Conservation (phyloP, 768 basidiomycete species). For the Kwoniella mangroviensis region DNA sequence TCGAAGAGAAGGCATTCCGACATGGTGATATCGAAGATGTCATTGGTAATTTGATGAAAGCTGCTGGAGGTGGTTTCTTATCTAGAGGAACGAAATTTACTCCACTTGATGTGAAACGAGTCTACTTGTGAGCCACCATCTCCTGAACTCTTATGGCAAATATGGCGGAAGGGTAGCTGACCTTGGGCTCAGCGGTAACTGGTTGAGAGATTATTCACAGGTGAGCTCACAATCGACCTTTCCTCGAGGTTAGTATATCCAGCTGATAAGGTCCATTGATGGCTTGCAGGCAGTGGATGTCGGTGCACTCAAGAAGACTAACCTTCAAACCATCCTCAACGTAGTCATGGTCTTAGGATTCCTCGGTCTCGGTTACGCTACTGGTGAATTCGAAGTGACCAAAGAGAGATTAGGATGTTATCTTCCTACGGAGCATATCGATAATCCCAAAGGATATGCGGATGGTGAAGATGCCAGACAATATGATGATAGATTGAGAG, state of each 20-base stretch:
- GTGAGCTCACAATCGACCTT: slow-evolving; percentile 3
- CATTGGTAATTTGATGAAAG: slow-evolving; percentile 65
- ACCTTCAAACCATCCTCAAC: slow-evolving; percentile 79
- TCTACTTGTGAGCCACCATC: slow-evolving; percentile 60
- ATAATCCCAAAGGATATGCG: slow-evolving; percentile 88
- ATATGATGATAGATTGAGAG: slow-evolving; percentile 76
- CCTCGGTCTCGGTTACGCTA: slow-evolving; percentile 64
- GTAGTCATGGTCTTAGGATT: slow-evolving; percentile 90
- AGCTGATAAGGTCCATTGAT: slow-evolving; percentile 11
- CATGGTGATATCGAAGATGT: slow-evolving; percentile 84
- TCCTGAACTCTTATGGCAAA: no score
- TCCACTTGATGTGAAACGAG: slow-evolving; percentile 80
- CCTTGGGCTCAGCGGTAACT: slow-evolving; percentile 65
- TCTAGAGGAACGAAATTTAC: slow-evolving; percentile 72
- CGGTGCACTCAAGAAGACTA: slow-evolving; percentile 70
- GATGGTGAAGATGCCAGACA: slow-evolving; percentile 77
- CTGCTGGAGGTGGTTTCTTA: slow-evolving; percentile 66
- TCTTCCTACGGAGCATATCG: slow-evolving; percentile 80
- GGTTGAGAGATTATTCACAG: slow-evolving; percentile 82
- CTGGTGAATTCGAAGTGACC: slow-evolving; percentile 84
- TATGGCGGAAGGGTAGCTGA: neutral
- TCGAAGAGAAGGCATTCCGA: slow-evolving; percentile 81
- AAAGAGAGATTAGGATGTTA: slow-evolving; percentile 81
- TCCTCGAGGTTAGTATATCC: neutral
- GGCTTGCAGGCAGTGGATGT: slow-evolving; percentile 74